These are phyloP conservation scores for Skeletonema menzelii DNA, from an alignment of 108 stramenopile genomes.

Conservation along the genomic window DNA sequence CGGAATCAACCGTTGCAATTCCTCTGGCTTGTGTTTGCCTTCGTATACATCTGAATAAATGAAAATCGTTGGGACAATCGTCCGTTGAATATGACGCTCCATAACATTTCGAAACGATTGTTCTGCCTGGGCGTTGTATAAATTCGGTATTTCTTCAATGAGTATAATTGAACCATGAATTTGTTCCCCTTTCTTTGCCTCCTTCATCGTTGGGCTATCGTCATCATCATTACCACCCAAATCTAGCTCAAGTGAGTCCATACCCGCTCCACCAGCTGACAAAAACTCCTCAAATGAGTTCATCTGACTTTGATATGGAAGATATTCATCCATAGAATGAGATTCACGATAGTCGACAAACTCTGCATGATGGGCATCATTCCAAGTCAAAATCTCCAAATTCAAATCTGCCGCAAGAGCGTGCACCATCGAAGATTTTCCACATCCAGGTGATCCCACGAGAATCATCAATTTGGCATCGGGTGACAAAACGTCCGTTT, in stretches of 20 bases:
- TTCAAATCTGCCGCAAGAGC: constrained; percentile 63
- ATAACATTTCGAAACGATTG: constrained; percentile 65
- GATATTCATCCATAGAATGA: background rate
- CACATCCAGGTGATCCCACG: constrained; percentile 80
- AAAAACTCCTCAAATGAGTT: constrained; percentile 81
- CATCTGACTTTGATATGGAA: constrained; percentile 54
- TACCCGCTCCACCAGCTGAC: constrained; percentile 54
- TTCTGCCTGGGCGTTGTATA: constrained; percentile 55
- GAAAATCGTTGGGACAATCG: constrained; percentile 64
- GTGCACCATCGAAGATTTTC: constrained; percentile 70
- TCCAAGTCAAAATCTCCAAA: constrained; percentile 59
- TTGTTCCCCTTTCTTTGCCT: background rate
- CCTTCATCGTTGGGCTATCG: background rate
- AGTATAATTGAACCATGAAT: constrained; percentile 52
- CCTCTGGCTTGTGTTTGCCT: constrained; percentile 77
- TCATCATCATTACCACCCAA: background rate
- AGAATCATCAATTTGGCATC: constrained; percentile 59
- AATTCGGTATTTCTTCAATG: constrained; percentile 76
- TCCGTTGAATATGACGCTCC: constrained; percentile 55
- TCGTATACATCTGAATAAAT: constrained; percentile 79
- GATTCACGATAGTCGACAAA: constrained; percentile 3
- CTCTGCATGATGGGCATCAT: constrained; percentile 59
- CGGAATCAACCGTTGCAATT: constrained; percentile 73
- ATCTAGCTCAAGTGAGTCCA: constrained; percentile 40
- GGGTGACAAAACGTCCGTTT: background rate